These are phyloP conservation scores for Hsuehochloa calcarea DNA, from an alignment of 176 grass and related monocot species.

Conservation along the genomic window DNA sequence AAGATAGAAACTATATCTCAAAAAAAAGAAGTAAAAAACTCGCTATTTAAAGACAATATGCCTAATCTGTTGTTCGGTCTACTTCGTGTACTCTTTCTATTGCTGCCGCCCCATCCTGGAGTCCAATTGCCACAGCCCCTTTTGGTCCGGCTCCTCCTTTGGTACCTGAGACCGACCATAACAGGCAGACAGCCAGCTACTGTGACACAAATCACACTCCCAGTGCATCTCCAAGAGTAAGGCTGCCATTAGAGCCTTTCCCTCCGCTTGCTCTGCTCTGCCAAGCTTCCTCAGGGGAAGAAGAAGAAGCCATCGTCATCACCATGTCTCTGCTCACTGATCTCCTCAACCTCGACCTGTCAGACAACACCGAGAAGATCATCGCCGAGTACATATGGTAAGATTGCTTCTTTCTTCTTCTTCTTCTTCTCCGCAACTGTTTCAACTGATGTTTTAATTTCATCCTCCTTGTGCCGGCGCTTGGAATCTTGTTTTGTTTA, in stretches of 20 bases:
- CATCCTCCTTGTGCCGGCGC: background rate
- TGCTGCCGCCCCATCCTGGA: too few species aligned
- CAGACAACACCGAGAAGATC: conserved; percentile 56
- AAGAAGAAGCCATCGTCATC: background rate
- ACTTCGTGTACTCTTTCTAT: too few species aligned
- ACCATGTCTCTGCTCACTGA: conserved; percentile 44
- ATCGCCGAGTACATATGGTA: conserved; percentile 88
- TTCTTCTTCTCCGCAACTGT: background rate
- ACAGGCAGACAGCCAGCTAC: background rate
- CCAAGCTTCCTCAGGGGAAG: background rate
- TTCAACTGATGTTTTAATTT: background rate
- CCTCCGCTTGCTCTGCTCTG: background rate
- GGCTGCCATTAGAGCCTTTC: background rate
- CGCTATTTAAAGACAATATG: too few species aligned
- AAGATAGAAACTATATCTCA: too few species aligned
- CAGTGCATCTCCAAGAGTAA: background rate
- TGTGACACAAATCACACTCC: background rate
- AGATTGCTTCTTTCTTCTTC: background rate
- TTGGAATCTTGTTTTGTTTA: background rate
- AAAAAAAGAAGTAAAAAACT: too few species aligned
- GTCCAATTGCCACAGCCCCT: too few species aligned
- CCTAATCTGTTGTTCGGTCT: too few species aligned
- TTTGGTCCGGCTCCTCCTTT: too few species aligned
- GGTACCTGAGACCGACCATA: too few species aligned
- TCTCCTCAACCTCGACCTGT: conserved; percentile 61